Evolutionary conservation across 176 grass and related monocot genomes (phyloP), one percentile per base, ranked within the genome.

Genomic region (Oryza brachyantha): DNA sequence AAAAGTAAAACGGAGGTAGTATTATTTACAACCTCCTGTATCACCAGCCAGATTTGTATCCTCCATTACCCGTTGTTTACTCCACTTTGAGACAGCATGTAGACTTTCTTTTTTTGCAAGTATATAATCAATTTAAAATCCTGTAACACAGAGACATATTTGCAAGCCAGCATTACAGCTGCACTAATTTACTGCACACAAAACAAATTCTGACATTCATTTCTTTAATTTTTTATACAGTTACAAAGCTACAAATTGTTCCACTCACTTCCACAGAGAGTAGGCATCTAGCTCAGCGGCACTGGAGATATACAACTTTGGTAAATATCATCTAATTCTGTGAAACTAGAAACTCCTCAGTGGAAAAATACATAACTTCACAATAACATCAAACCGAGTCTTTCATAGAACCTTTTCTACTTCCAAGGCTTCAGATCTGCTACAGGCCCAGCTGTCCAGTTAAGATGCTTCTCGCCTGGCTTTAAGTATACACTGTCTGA

Each of bases 401-500:
- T 38, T 68, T 12, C 24, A 68, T 10, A 25, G 8, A 68, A 75
- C 8, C 4, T 81, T 78, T 77, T 43, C 25, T 73, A 73, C 76
- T 93, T 93, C 93, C 93, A 97, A 67, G 72, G 82, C 63, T 97
- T 97, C 35, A 97, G 82, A 72, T 97, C 93, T 42, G 87, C 87
- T 25, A 45, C 70, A 27, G 87, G 90, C 8, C 93, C 93, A 13
- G 84, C 79, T 27, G 85, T 97, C 93, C 93, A 97, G 65, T 93
- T 93, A 69, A 97, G 87, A 66, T 29, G 78, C 67, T 78, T 90
- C 83, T 93, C 90, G 27, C 90, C 80, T 7, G 90, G 85, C 73
- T 90, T 84, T 66, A 97, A 72, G 58, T 86, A 90, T 46, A 86
- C 71, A 60, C 40, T 75, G 28, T 84, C 61, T 38, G 75, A 50